Evolutionary conservation across 306 rosid genomes (phyloP), one percentile per base, ranked within the genome.

Genomic region (Elaeagnus macrophylla): DNA sequence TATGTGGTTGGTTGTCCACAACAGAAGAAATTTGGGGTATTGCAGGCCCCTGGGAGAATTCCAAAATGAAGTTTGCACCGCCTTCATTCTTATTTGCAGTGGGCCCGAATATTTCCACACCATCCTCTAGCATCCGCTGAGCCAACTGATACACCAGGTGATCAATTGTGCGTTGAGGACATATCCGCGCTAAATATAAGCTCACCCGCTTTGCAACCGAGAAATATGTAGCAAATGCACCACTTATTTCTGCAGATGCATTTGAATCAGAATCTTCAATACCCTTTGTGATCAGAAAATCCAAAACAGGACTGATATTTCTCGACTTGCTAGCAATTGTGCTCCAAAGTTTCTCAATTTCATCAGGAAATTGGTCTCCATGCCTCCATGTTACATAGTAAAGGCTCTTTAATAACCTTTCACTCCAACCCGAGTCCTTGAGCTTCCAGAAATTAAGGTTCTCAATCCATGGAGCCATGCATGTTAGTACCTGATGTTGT

Each of bases 401-500:
- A 60, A 93, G 94, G 72, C 95, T 87, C 85, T 93, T 93, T 66
- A 93, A 77, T 61, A 93, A 63, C 76, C 99, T 88, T 54, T 84
- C 99, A 40, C 85, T 84, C 99, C 99, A 93, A 44, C 96, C 99
- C 13, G 80, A 80, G 75, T 93, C 99, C 77, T 84, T 91, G 37
- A 93, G 96, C 74, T 88, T 93, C 96, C 86, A 87, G 75, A 93
- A 93, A 76, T 88, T 93, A 62, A 93, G 83, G 76, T 93, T 93
- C 81, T 93, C 99, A 48, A 93, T 93, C 99, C 99, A 93, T 25
- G 99, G 99, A 75, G 99, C 99, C 99, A 93, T 93, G 73, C 99
- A 93, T 59, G 99, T 93, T 70, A 93, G 73, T 77, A 93, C 99
- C 75, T 93, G 99, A 84, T 93, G 99, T 72, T 93, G 99, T 40